Evolutionary conservation across 805 yeast species (phyloP).

Genomic region (Candida insectalens): DNA sequence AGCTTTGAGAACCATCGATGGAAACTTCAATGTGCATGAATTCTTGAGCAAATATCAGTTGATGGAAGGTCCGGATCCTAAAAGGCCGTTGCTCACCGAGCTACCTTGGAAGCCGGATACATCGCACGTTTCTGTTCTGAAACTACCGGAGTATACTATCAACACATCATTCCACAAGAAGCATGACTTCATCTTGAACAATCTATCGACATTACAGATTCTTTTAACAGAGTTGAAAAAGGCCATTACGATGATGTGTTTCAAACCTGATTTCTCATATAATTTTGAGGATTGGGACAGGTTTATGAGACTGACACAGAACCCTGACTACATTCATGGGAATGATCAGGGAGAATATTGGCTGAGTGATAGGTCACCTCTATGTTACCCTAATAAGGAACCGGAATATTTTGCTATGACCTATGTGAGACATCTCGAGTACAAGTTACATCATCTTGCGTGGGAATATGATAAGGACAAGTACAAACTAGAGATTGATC

Average conservation of each 20-base stretch:
- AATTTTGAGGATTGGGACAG: conserved; percentile 43
- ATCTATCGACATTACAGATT: conserved; percentile 15
- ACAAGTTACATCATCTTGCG: conserved; percentile 17
- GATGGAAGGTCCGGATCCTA: background rate
- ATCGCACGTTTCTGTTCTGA: conserved; percentile 2
- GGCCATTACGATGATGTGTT: conserved; percentile 25
- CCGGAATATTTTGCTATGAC: conserved; percentile 43
- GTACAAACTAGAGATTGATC: background rate
- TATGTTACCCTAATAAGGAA: conserved; percentile 60
- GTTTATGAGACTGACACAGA: conserved; percentile 24
- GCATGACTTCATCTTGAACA: conserved; percentile 14
- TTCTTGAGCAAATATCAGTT: conserved; percentile 1
- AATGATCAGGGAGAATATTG: conserved; percentile 34
- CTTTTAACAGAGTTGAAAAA: conserved; percentile 23
- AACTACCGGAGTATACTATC: conserved; percentile 5
- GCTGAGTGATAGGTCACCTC: conserved; percentile 59
- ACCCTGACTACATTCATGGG: conserved; percentile 8
- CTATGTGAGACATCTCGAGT: conserved; percentile 17
- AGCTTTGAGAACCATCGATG: conserved; percentile 11
- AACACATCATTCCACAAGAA: conserved; percentile 16
- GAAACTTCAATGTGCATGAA: conserved; percentile 8
- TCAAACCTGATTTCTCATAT: conserved; percentile 33
- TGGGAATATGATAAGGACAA: conserved; percentile 11
- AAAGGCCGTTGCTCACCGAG: conserved; percentile 1
- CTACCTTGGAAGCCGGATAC: too few species aligned